Evolutionary conservation across 768 basidiomycete genomes (phyloP), one percentile per base, ranked within the genome.

Genomic region (Rhizopogon vesiculosus): DNA sequence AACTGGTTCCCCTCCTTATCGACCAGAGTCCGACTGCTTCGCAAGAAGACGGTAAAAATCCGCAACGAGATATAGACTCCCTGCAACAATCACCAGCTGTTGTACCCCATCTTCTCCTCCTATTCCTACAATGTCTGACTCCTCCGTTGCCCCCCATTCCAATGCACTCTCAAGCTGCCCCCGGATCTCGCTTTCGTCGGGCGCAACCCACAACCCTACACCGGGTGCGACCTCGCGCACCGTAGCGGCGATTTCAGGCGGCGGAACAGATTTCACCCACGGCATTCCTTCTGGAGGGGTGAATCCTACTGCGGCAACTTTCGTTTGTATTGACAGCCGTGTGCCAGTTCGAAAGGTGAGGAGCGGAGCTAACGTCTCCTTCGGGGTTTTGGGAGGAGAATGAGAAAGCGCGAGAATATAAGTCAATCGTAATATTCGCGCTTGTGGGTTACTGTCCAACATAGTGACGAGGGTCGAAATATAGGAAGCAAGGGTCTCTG

Each of bases 61-160:
- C 9, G 93, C 93, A 1, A 93, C 91, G 40, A 98, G 80, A 72
- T 99, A 99, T 63, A 98, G 68, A 71, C 97, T 98, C 40, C 96
- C 97, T 22, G 92, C 87, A 1, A 96, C 65, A 10, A 97, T 79
- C 0, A 89, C 79, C 51, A 93, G 63, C n/a, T 73, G 69, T 28
- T 74, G 65, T 7, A 57, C 55, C 12, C 58, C 59, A 25, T 45
- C 63, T 44, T 58, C 55, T 29, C 56, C 53, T 15, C 40, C 43
- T 10, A 16, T 44, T 7, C 35, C 46, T 29, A 45, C 46, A 12
- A 54, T 59, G 41, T n/a, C 42, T 16, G 54, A 50, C 43, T 69
- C 67, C 22, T 25, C 19, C 35, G 35, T 6, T 1, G 57, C 60
- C 19, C 73, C 70, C 73, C 77, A 79, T n/a, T 70, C 61, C n/a